Evolutionary conservation across 768 basidiomycete genomes (phyloP).

Genomic region (Boletellus ananas): DNA sequence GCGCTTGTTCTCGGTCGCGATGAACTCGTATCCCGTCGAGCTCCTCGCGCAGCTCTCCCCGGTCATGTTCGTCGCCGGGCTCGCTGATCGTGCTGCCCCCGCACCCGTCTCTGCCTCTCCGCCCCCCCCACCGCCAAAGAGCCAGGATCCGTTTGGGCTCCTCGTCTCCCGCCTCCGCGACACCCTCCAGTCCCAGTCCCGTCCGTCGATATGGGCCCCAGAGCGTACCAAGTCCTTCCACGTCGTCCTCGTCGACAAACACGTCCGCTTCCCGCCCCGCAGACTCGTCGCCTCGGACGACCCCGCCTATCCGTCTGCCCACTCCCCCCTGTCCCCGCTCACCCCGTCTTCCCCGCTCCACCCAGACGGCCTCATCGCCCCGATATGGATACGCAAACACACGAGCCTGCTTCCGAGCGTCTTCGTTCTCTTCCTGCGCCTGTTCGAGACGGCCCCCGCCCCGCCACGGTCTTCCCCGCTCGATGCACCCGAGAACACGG

Average conservation of each 20-base stretch:
- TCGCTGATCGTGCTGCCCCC: slow-evolving; percentile 26
- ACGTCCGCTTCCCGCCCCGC: slow-evolving; percentile 81
- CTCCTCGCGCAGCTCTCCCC: slow-evolving; percentile 85
- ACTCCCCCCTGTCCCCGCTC: slow-evolving; percentile 93
- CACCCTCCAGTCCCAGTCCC: slow-evolving; percentile 58
- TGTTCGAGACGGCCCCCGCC: slow-evolving; percentile 58
- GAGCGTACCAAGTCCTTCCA: slow-evolving; percentile 75
- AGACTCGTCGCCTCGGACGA: slow-evolving; percentile 64
- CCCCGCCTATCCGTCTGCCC: slow-evolving; percentile 52
- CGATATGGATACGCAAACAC: slow-evolving; percentile 98
- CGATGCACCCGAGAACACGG: slow-evolving; percentile 40
- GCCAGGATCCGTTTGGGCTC: slow-evolving; percentile 57
- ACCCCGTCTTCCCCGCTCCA: slow-evolving; percentile 84
- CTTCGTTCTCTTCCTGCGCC: slow-evolving; percentile 84
- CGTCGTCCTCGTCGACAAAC: slow-evolving; percentile 79
- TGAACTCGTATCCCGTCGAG: slow-evolving; percentile 94
- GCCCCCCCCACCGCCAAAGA: slow-evolving; percentile 28
- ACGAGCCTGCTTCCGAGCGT: slow-evolving; percentile 88
- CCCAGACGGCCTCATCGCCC: slow-evolving; percentile 95
- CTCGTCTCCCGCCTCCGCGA: slow-evolving; percentile 65
- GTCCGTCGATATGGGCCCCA: slow-evolving; percentile 67
- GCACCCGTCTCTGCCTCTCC: slow-evolving; percentile 10
- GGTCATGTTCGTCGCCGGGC: slow-evolving; percentile 71
- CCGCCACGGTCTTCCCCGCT: slow-evolving; percentile 45
- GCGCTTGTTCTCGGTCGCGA: slow-evolving; percentile 24